phyloP scores from a whole-genome alignment of 768 basidiomycete genomes.

The Tephrocybe sp. region DNA sequence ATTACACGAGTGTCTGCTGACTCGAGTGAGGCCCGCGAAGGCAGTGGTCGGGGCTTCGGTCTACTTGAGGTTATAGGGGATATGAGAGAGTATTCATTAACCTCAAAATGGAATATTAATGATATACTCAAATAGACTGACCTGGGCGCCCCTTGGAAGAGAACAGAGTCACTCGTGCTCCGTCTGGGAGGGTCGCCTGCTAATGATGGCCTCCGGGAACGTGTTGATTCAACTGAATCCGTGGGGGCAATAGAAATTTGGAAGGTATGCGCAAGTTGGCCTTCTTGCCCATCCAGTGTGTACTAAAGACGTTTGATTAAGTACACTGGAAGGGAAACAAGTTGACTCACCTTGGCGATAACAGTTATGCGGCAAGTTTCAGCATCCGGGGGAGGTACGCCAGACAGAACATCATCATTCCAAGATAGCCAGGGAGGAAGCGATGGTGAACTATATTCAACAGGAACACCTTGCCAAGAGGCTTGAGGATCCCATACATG shows the following conservation, averaged over 20 bases:
- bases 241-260: slow-evolving; percentile 72
- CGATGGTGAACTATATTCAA: slow-evolving; percentile 76
- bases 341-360: slow-evolving; percentile 64
- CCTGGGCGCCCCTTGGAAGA: slow-evolving; percentile 43
- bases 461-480: slow-evolving; percentile 75
- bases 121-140: slow-evolving; percentile 16
- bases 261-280: slow-evolving; percentile 64
- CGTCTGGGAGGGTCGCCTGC: slow-evolving; percentile 43
- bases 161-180: slow-evolving; percentile 48
- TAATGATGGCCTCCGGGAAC: slow-evolving; percentile 43
- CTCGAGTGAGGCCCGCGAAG: slow-evolving; percentile 22
- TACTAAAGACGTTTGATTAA: slow-evolving; percentile 42
- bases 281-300: slow-evolving; percentile 73
- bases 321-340: not conserved
- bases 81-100: too few species aligned
- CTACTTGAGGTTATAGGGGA: slow-evolving; percentile 18
- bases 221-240: slow-evolving; percentile 43
- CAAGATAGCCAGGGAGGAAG: slow-evolving; percentile 89
- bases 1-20: slow-evolving; percentile 71
- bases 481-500: slow-evolving; percentile 97
- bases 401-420: slow-evolving; percentile 81
- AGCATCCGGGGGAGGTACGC: slow-evolving; percentile 76
- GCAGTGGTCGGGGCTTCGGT: slow-evolving; percentile 28
- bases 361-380: slow-evolving; percentile 75
- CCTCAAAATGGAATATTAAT: not conserved